phyloP scores from a whole-genome alignment of 176 grass and related monocot species.

The Aegilops sharonensis region DNA sequence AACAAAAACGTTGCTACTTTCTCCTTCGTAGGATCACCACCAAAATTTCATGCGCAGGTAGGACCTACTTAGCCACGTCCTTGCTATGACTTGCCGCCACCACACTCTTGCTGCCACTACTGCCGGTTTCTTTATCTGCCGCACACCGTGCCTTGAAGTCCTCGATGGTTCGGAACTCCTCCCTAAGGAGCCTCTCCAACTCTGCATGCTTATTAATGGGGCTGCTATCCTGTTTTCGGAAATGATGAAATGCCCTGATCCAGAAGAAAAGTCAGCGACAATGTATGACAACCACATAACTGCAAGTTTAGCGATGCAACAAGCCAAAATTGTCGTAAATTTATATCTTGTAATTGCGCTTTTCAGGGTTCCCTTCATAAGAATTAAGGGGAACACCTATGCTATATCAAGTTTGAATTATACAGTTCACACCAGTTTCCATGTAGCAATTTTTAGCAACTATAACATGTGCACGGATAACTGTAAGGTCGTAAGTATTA shows the following conservation, averaged over 20 bases:
- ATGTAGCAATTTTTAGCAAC: neutral
- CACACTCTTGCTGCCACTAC: conserved; percentile 21
- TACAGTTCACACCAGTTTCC: neutral
- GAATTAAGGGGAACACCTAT: neutral
- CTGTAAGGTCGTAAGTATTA: neutral
- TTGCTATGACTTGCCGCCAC: conserved; percentile 31
- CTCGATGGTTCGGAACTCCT: conserved; percentile 64
- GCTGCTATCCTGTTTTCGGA: conserved; percentile 38
- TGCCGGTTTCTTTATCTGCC: conserved; percentile 21
- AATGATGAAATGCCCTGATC: conserved; percentile 96
- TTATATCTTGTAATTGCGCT: neutral
- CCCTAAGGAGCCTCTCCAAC: conserved; percentile 68
- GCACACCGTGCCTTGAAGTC: conserved; percentile 51
- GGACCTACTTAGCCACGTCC: conserved; percentile 36
- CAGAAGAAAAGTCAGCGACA: neutral
- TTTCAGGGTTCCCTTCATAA: neutral
- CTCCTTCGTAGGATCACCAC: conserved; percentile 26
- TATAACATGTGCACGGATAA: neutral
- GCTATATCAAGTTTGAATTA: neutral
- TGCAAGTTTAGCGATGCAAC: neutral
- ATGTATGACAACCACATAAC: conserved; percentile 16
- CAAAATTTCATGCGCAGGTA: conserved; percentile 41
- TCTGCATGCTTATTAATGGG: conserved; percentile 65
- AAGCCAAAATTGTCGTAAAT: neutral
- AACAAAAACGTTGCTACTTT: conserved; percentile 38